phyloP scores from a whole-genome alignment of 768 basidiomycete species.

The Cyclocybe aegerita region DNA sequence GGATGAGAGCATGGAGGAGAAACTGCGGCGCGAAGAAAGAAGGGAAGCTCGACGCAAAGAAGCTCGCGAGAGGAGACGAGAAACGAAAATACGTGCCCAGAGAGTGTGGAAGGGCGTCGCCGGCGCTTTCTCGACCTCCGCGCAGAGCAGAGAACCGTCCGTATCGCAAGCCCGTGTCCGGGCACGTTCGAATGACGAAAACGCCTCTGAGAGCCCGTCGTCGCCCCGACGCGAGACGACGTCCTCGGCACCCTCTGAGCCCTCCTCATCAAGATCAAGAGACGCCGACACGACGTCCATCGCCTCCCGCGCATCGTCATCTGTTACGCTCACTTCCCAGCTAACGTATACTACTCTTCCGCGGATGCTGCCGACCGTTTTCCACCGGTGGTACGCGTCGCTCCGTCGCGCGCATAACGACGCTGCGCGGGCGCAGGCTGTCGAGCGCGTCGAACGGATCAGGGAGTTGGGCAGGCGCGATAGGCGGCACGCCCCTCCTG shows the following conservation, averaged over 20 bases:
- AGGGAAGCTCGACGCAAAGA: conserved; percentile 54
- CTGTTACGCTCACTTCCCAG: conserved; percentile 3
- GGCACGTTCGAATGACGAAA: background rate
- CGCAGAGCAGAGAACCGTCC: no score
- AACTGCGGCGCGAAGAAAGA: conserved; percentile 38
- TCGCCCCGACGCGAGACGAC: background rate
- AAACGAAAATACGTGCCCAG: conserved; percentile 52
- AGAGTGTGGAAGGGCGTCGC: conserved; percentile 60
- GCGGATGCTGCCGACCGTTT: conserved; percentile 35
- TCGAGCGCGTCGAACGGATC: conserved; percentile 64
- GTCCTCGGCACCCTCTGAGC: background rate
- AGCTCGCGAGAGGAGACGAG: conserved; percentile 48
- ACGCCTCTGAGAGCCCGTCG: background rate
- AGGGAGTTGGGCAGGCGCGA: conserved; percentile 51
- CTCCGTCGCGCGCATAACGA: conserved; percentile 69
- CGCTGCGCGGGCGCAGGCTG: conserved; percentile 70
- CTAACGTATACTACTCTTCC: conserved; percentile 29
- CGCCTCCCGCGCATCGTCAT: background rate
- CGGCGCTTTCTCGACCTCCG: conserved; percentile 35
- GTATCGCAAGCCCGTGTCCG: conserved; percentile 7
- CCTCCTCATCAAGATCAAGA: background rate
- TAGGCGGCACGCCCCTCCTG: conserved; percentile 9
- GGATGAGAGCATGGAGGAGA: conserved; percentile 62
- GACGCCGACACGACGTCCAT: background rate
- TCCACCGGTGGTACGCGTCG: conserved; percentile 56